Percentiles rank a stretch among this genome's conserved stretches.
These are phyloP conservation scores for Thelonectria olida DNA, from an alignment of 2,329 filamentous ascomycete species.

Conservation along the genomic window DNA sequence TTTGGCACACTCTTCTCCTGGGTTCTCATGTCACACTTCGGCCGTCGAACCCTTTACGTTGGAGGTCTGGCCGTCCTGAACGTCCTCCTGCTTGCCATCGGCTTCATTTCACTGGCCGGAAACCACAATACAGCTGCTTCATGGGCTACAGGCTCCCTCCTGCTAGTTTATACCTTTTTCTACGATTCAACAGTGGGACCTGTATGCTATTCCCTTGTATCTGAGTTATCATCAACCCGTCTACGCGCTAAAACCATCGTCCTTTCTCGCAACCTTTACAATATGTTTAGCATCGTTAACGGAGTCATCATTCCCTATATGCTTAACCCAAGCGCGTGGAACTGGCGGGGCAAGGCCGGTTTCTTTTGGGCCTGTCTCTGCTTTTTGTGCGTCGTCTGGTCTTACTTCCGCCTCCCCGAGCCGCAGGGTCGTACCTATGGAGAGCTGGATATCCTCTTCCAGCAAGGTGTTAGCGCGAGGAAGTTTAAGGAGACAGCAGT, in stretches of 20 bases:
- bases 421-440: slow-evolving; percentile 35
- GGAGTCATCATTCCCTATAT: slow-evolving; percentile 33
- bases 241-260: slow-evolving; percentile 46
- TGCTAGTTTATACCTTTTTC: slow-evolving; percentile 38
- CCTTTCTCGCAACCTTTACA: slow-evolving; percentile 43
- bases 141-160: slow-evolving; percentile 46
- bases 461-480: slow-evolving; percentile 43
- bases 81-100: slow-evolving; percentile 47
- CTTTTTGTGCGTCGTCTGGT: slow-evolving; percentile 45
- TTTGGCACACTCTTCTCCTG: slow-evolving; percentile 53
- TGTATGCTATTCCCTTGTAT: slow-evolving; percentile 45
- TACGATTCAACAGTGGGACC: slow-evolving; percentile 47
- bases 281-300: slow-evolving; percentile 32
- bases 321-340: slow-evolving; percentile 46
- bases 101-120: slow-evolving; percentile 40
- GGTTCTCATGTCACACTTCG: slow-evolving; percentile 45
- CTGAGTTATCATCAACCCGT: slow-evolving; percentile 46
- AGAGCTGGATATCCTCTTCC: slow-evolving; percentile 44
- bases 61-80: slow-evolving; percentile 50
- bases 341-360: slow-evolving; percentile 50
- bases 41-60: slow-evolving; percentile 52
- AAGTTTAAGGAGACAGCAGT: slow-evolving; percentile 41
- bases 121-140: not conserved
- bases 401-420: slow-evolving; percentile 30
- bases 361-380: slow-evolving; percentile 44